A percentile compares a stretch with the other conserved stretches of the same genome.
Evolutionary conservation across 768 basidiomycete genomes (phyloP).

Genomic region (Boletus tylopilopsis): DNA sequence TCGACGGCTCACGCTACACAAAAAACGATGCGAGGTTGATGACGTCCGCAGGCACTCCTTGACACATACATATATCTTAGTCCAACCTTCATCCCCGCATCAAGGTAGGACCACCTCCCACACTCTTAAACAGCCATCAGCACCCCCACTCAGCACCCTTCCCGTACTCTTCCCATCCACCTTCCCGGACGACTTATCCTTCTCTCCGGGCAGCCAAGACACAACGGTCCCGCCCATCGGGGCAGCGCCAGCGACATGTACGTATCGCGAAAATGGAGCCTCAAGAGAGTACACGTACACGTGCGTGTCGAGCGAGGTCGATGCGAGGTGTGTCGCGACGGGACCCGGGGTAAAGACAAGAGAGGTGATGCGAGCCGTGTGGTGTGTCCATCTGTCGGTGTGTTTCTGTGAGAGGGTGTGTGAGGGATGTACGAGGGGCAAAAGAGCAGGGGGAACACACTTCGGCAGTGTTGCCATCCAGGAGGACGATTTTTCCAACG

Average conservation of each 20-base stretch:
- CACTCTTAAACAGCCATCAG: conserved; percentile 74
- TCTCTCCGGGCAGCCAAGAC: conserved; percentile 51
- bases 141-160: conserved; percentile 67
- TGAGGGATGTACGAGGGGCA: not conserved
- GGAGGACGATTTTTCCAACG: conserved; percentile 75
- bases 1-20: too few species aligned
- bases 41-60: too few species aligned
- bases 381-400: conserved; percentile 82
- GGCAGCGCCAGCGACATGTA: conserved; percentile 81
- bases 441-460: conserved; percentile 30
- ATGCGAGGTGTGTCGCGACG: conserved; percentile 62
- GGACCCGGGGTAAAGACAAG: conserved; percentile 42
- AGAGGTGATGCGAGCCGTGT: conserved; percentile 76
- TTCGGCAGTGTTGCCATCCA: conserved; percentile 58
- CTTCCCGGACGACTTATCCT: not conserved
- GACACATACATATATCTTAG: too few species aligned
- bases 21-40: too few species aligned
- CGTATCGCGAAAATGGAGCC: conserved; percentile 60
- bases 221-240: conserved; percentile 83
- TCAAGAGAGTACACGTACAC: conserved; percentile 83
- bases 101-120: conserved; percentile 53
- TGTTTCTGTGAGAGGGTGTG: conserved; percentile 40
- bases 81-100: not conserved
- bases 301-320: conserved; percentile 90
- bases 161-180: conserved; percentile 38